Base-by-base conservation (phyloP, 805 yeast species). In the Barnettozyma sp. region DNA sequence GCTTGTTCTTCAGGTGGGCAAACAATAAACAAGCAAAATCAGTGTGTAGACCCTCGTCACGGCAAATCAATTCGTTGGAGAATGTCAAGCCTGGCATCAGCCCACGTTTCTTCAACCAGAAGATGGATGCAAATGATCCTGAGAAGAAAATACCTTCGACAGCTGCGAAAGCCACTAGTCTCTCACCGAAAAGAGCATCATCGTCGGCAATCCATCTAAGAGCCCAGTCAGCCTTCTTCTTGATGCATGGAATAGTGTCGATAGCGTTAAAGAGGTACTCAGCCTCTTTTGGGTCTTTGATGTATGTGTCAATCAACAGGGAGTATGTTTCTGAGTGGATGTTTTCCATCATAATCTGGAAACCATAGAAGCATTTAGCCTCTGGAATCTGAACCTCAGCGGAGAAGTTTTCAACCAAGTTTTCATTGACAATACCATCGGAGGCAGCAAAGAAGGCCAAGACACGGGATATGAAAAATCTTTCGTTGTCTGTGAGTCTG, bases 311-410 rank as follows among this genome's bases (percentile, higher is more conserved):
- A 50, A 90, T 86, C 59, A 92, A 76, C 49, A 92, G 69, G 7
- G 97, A 90, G 69, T 90, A 90, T 31, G 97, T 92, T 70, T 90
- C 98, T 17, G 96, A 81, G 65, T 90, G 98, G 58, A 90, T 92
- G 73, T 92, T 90, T 70, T 90, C 98, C 90, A 92, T 92, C 97
- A 88, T 88, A 65, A 90, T 92, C 71, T 90, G 98, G 84, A 92
- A 90, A 32, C 98, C 98, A 63, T 90, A 90, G 73, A 90, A 92
- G 63, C 96, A 88, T 65, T 90, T 88, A 54, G 97, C 98, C 70
- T 90, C 98, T 39, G 98, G 92, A 46, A 85, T 67, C 65, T 88
- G 96, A 42, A 92, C 97, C 67, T 90, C 97, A 46, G 95, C 95
- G 39, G 94, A 81, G 69, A 90, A 90, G 61, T 94, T 88, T 67